phyloP scores from a whole-genome alignment of 805 yeast genomes.

The Candida sakaeoensis region DNA sequence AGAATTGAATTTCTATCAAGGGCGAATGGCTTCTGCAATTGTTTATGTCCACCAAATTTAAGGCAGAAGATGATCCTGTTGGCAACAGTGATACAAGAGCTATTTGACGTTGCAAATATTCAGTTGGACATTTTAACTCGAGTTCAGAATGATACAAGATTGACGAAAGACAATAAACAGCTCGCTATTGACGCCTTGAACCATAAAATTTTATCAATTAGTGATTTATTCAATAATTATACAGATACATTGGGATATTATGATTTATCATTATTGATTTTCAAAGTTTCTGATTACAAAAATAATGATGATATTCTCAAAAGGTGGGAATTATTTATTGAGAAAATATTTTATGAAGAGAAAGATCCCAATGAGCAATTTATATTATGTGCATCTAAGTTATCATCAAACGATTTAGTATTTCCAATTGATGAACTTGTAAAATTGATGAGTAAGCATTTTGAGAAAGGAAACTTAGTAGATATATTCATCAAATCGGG shows the following conservation, averaged over 20 bases:
- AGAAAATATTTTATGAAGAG: slow-evolving; percentile 39
- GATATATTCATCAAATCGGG: slow-evolving; percentile 65
- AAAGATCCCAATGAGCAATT: slow-evolving; percentile 40
- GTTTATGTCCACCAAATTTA: slow-evolving; percentile 71
- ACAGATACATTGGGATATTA: slow-evolving; percentile 86
- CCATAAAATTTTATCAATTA: slow-evolving; percentile 62
- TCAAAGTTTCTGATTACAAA: slow-evolving; percentile 81
- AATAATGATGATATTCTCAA: slow-evolving; percentile 76
- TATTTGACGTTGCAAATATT: slow-evolving; percentile 79
- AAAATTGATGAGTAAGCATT: slow-evolving; percentile 58
- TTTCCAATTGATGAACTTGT: slow-evolving; percentile 75
- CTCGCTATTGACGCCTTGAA: slow-evolving; percentile 55
- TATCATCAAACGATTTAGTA: slow-evolving; percentile 67
- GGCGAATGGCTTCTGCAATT: slow-evolving; percentile 89
- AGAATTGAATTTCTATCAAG: slow-evolving; percentile 87
- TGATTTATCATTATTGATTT: slow-evolving; percentile 73
- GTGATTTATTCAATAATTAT: slow-evolving; percentile 78
- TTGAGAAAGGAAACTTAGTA: slow-evolving; percentile 55
- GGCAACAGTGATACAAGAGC: slow-evolving; percentile 66
- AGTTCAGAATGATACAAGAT: slow-evolving; percentile 50
- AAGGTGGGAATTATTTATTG: slow-evolving; percentile 75
- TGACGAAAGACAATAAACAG: slow-evolving; percentile 45
- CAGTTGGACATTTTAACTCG: slow-evolving; percentile 63
- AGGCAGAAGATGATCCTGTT: slow-evolving; percentile 75
- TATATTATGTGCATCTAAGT: slow-evolving; percentile 54